phyloP scores from a whole-genome alignment of 257 asterid species.

The Plectranthus barbatus region DNA sequence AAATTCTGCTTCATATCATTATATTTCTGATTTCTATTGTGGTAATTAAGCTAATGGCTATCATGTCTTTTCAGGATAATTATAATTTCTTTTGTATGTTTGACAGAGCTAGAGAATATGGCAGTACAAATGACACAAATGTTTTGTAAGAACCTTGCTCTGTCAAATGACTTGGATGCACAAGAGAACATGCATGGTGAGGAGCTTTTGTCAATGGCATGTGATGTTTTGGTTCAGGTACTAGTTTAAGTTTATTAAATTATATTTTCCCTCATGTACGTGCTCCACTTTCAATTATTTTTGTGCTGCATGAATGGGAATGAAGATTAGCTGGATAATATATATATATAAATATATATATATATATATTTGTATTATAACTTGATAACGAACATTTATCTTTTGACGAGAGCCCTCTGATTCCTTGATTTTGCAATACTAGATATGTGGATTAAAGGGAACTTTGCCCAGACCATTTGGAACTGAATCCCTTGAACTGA shows the following conservation, averaged over 20 bases:
- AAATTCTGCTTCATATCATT: too few species aligned
- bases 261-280: not conserved
- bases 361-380: too few species aligned
- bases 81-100: conserved; percentile 11
- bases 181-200: conserved; percentile 91
- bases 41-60: not conserved
- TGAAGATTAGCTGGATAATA: too few species aligned
- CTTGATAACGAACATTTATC: not conserved
- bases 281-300: conserved; percentile 10
- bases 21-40: too few species aligned
- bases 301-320: too few species aligned
- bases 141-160: conserved; percentile 64
- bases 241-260: conserved; percentile 6
- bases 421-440: not conserved
- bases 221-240: conserved; percentile 92
- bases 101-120: conserved; percentile 55
- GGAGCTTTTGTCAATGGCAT: conserved; percentile 84
- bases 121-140: conserved; percentile 65
- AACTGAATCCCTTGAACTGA: too few species aligned
- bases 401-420: not conserved
- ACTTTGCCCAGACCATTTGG: too few species aligned
- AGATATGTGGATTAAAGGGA: conserved; percentile 1
- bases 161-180: conserved; percentile 76
- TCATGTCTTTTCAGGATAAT: conserved; percentile 3
- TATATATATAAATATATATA: too few species aligned